These are phyloP conservation scores for Xanthoceras sorbifolium DNA, from an alignment of 345 rosid genomes.

Conservation along the genomic window DNA sequence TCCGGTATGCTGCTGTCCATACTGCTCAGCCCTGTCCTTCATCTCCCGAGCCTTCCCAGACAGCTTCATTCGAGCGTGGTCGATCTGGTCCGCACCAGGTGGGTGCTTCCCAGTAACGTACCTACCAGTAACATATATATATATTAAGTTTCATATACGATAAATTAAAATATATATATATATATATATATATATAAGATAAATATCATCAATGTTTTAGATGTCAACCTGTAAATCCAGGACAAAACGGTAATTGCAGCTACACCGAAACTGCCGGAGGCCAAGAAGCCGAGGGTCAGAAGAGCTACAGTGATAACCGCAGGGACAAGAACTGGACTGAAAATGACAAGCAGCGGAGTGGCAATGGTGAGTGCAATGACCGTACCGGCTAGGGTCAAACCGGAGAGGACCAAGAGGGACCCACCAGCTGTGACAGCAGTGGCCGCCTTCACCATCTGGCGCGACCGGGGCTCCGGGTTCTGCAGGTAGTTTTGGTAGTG, in stretches of 20 bases:
- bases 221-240: constrained; percentile 69
- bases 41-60: constrained; percentile 70
- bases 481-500: constrained; percentile 3
- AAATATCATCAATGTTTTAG: neutral
- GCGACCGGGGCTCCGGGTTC: constrained; percentile 31
- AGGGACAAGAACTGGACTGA: constrained; percentile 87
- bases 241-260: constrained; percentile 73
- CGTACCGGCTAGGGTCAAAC: constrained; percentile 65
- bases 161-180: neutral
- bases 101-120: constrained; percentile 76
- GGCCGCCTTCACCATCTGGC: constrained; percentile 74
- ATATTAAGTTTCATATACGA: too few relatives aligned
- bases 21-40: constrained; percentile 72
- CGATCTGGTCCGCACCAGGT: constrained; percentile 63
- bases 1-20: constrained; percentile 46
- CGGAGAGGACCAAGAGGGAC: constrained; percentile 71
- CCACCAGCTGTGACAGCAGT: constrained; percentile 85
- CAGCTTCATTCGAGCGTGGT: constrained; percentile 66
- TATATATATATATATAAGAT: too few relatives aligned
- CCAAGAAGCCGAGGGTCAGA: constrained; percentile 59
- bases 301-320: constrained; percentile 57
- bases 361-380: constrained; percentile 76
- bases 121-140: constrained; percentile 36
- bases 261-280: constrained; percentile 83
- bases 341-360: constrained; percentile 81